phyloP scores from a whole-genome alignment of 1,139 yeast genomes.

The Pichia sp. region DNA sequence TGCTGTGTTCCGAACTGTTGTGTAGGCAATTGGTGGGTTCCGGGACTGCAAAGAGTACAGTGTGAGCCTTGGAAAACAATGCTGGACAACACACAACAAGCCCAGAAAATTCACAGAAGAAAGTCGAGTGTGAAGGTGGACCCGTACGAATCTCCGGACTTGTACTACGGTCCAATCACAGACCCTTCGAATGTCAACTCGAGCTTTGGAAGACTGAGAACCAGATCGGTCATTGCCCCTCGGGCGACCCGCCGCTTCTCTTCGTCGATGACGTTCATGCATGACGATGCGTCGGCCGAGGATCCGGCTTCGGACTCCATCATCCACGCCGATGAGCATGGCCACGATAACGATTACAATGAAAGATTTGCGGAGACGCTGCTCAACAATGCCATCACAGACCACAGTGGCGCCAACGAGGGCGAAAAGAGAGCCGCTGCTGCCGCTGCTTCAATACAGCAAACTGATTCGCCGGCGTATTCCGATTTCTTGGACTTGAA shows the following conservation, averaged over 20 bases:
- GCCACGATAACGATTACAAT: neutral
- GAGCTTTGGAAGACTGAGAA: slow-evolving; percentile 43
- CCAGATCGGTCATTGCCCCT: slow-evolving; percentile 44
- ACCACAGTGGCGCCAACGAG: neutral
- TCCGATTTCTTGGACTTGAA: neutral
- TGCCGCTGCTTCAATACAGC: neutral
- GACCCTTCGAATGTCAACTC: slow-evolving; percentile 46
- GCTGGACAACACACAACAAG: neutral
- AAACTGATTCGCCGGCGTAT: neutral
- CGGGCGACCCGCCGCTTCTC: slow-evolving; percentile 8
- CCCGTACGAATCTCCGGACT: slow-evolving; percentile 64
- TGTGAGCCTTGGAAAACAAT: neutral
- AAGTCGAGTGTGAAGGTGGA: slow-evolving; percentile 10
- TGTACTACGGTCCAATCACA: slow-evolving; percentile 64
- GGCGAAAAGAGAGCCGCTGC: neutral
- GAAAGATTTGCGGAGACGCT: neutral
- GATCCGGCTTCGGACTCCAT: neutral
- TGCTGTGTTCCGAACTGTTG: neutral
- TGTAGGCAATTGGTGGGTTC: neutral
- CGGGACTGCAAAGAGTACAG: neutral
- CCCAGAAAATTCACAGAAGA: slow-evolving; percentile 7
- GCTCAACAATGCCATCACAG: neutral
- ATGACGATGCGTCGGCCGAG: neutral
- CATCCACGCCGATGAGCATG: neutral
- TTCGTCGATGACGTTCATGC: neutral